Percentiles rank a stretch among this genome's conserved stretches.
Conservation (phyloP, 2,329 filamentous ascomycete species). For the Scedosporium dehoogii region DNA sequence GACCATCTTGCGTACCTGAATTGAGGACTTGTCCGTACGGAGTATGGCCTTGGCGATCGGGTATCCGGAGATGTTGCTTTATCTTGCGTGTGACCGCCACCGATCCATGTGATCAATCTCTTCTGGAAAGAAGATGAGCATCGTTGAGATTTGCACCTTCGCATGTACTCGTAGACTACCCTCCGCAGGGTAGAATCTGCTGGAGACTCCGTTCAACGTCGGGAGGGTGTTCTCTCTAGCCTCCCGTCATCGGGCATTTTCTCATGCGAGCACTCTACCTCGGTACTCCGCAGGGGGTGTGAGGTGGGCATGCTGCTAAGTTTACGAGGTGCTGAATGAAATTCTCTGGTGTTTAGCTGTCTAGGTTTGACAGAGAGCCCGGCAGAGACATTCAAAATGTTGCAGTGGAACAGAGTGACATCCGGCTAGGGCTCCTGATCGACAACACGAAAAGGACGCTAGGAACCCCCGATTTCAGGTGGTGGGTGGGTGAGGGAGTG, state of each 20-base stretch:
- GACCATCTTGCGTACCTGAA: neutral
- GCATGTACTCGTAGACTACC: neutral
- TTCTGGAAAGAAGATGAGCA: no score
- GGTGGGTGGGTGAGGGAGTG: neutral
- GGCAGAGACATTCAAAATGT: no score
- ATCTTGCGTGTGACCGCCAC: no score
- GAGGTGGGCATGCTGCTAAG: neutral
- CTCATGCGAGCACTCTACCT: no score
- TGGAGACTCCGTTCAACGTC: neutral
- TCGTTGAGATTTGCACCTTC: no score
- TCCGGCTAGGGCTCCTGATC: neutral
- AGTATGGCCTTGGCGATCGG: no score
- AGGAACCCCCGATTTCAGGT: neutral
- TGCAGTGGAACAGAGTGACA: neutral
- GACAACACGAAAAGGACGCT: neutral
- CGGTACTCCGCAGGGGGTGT: no score
- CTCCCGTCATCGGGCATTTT: neutral
- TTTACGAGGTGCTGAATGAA: neutral
- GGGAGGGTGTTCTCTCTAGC: neutral
- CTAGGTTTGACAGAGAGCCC: no score
- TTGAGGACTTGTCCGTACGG: neutral
- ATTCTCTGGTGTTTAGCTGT: neutral
- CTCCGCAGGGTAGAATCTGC: neutral
- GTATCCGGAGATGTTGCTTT: no score
- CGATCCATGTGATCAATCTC: no score